These are phyloP conservation scores for Hymenoscyphus fraxineus DNA, from an alignment of 2,329 filamentous ascomycete genomes.

Conservation along the genomic window DNA sequence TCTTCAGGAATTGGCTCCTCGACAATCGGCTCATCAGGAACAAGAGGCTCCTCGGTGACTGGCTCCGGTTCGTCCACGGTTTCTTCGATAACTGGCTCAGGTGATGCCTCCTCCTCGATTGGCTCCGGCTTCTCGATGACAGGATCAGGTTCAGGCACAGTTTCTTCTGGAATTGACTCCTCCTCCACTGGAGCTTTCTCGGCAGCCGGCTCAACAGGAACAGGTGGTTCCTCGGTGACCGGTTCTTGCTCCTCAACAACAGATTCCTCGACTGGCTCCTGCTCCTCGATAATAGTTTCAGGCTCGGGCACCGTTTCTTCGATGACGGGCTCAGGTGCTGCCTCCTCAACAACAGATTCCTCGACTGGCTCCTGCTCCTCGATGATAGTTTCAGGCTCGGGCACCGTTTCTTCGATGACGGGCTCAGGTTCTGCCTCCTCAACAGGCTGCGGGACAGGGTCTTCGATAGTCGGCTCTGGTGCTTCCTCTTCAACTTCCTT, in stretches of 20 bases:
- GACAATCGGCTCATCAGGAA: not conserved
- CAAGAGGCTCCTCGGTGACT: not conserved
- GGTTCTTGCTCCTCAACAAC: not conserved
- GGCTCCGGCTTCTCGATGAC: not conserved
- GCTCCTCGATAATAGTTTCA: not conserved
- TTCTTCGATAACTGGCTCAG: not conserved
- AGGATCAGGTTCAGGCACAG: not conserved
- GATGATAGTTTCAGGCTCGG: not conserved
- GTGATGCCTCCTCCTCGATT: not conserved
- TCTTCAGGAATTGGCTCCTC: constrained; percentile 1
- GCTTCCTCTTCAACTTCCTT: constrained; percentile 19
- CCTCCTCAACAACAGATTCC: not conserved
- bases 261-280: not conserved
- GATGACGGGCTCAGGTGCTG: not conserved
- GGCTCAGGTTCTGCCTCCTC: constrained; percentile 1
- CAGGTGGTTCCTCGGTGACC: not conserved
- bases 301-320: not conserved
- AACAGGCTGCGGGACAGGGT: not conserved
- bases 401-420: not conserved
- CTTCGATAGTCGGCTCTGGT: constrained; percentile 2
- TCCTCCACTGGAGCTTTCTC: not conserved
- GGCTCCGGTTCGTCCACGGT: not conserved
- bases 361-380: too few relatives aligned
- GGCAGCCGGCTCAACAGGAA: not conserved
- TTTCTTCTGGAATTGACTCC: not conserved